Percentiles rank a stretch among this genome's conserved stretches.
These are phyloP conservation scores for Hordeum vulgare DNA, from an alignment of 176 grass and related monocot genomes.

Conservation along the genomic window DNA sequence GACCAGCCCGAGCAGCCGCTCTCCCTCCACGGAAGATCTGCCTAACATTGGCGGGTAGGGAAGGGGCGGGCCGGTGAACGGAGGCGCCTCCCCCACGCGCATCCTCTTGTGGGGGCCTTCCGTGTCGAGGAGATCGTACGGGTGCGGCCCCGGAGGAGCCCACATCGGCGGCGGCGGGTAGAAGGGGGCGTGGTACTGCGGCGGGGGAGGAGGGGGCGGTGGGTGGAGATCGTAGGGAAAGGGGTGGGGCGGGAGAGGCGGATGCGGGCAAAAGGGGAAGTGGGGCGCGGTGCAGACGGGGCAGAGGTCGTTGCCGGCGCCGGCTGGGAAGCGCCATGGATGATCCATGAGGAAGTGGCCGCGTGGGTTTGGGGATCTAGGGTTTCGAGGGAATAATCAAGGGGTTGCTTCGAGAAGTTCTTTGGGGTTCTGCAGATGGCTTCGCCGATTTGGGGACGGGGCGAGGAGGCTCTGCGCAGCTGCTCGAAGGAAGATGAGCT, in stretches of 20 bases:
- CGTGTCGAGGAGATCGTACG: slow-evolving; percentile 17
- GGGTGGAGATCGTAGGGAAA: slow-evolving; percentile 48
- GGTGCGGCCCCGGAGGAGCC: slow-evolving; percentile 11
- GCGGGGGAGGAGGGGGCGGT: slow-evolving; percentile 25
- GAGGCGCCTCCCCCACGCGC: slow-evolving; percentile 48
- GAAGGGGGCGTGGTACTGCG: slow-evolving; percentile 14
- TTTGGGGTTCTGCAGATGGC: not conserved
- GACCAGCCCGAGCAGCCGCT: slow-evolving; percentile 61
- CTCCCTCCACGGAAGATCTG: slow-evolving; percentile 32
- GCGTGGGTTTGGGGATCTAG: slow-evolving; percentile 12
- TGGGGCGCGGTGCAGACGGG: slow-evolving; percentile 60
- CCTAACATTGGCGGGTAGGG: slow-evolving; percentile 15
- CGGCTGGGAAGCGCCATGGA: slow-evolving; percentile 53
- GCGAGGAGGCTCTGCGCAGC: not conserved
- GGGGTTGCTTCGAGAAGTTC: slow-evolving; percentile 11
- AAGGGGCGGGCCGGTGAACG: slow-evolving; percentile 13
- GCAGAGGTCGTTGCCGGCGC: slow-evolving; percentile 45
- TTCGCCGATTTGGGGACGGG: not conserved
- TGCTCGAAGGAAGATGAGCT: not conserved
- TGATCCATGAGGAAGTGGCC: slow-evolving; percentile 41
- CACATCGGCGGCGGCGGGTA: slow-evolving; percentile 31
- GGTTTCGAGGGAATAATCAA: not conserved
- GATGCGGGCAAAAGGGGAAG: slow-evolving; percentile 78
- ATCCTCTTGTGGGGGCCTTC: slow-evolving; percentile 65
- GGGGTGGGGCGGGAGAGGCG: slow-evolving; percentile 48